A percentile compares a stretch with the other conserved stretches of the same genome.
These are phyloP conservation scores for Patellifolia procumbens DNA, from an alignment of 179 eudicot species.

Conservation along the genomic window DNA sequence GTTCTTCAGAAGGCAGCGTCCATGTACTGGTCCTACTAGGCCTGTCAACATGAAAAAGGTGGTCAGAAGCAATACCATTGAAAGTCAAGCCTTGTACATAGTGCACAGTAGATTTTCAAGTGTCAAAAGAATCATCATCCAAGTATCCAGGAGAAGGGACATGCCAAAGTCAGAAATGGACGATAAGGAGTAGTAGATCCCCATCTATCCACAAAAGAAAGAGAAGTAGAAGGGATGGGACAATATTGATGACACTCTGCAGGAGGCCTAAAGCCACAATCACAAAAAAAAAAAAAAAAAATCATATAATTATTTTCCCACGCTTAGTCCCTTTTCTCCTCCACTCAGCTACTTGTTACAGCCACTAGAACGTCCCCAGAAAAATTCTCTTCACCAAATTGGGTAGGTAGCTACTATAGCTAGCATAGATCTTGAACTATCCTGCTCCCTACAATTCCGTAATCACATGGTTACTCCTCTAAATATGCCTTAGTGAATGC, in stretches of 20 bases:
- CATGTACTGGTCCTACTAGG: constrained; percentile 21
- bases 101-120: neutral
- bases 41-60: constrained; percentile 27
- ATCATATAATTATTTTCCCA: too few relatives aligned
- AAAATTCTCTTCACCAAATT: too few relatives aligned
- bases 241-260: neutral
- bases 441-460: too few relatives aligned
- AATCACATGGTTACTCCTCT: too few relatives aligned
- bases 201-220: neutral
- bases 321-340: neutral
- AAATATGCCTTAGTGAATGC: too few relatives aligned
- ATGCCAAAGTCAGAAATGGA: neutral
- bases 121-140: neutral
- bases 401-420: too few relatives aligned
- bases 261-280: neutral
- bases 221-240: neutral
- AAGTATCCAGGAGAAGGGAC: neutral
- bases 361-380: too few relatives aligned
- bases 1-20: constrained; percentile 25
- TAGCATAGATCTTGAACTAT: too few relatives aligned
- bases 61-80: constrained; percentile 18
- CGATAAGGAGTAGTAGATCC: neutral
- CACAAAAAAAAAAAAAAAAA: too few relatives aligned
- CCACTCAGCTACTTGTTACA: neutral
- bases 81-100: neutral